Evolutionary conservation across 2,329 filamentous ascomycete genomes (phyloP).

Genomic region (Microdochium trichocladiopsis): DNA sequence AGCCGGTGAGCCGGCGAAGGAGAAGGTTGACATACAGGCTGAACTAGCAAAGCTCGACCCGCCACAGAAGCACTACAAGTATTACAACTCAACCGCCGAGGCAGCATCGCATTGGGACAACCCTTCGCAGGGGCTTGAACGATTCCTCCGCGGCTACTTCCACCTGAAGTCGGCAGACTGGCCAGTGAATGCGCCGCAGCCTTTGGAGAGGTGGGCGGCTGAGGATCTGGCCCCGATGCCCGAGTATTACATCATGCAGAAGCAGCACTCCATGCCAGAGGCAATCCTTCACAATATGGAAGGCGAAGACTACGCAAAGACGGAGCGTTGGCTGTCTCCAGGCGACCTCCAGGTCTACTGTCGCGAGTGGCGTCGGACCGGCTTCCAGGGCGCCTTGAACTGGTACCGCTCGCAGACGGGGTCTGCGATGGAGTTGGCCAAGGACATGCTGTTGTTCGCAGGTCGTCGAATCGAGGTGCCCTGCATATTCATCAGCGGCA

Average conservation of each 20-base stretch:
- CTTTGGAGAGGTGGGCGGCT: slow-evolving; percentile 49
- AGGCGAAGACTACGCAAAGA: slow-evolving; percentile 33
- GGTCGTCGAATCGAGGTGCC: slow-evolving; percentile 56
- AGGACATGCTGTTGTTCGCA: slow-evolving; percentile 51
- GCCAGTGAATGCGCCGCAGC: slow-evolving; percentile 43
- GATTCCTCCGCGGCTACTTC: slow-evolving; percentile 60
- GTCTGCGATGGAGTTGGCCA: slow-evolving; percentile 28
- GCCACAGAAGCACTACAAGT: slow-evolving; percentile 65
- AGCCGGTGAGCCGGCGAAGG: slow-evolving; percentile 7
- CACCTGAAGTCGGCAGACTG: slow-evolving; percentile 61
- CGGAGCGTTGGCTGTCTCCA: slow-evolving; percentile 48
- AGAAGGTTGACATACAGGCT: slow-evolving; percentile 39
- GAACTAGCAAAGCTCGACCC: slow-evolving; percentile 45
- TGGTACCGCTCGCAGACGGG: slow-evolving; percentile 59
- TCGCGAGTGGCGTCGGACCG: slow-evolving; percentile 51
- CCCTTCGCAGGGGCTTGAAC: slow-evolving; percentile 32
- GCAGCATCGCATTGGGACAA: slow-evolving; percentile 40
- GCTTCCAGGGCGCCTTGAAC: slow-evolving; percentile 60
- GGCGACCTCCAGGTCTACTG: slow-evolving; percentile 53
- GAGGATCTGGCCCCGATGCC: slow-evolving; percentile 52
- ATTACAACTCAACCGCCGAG: slow-evolving; percentile 48
- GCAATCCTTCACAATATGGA: slow-evolving; percentile 48
- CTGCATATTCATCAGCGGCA: slow-evolving; percentile 53
- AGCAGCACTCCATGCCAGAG: slow-evolving; percentile 49
- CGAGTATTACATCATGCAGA: slow-evolving; percentile 61